Base-by-base conservation (phyloP, 495 filamentous ascomycete species). In the Penicillium manginii region DNA sequence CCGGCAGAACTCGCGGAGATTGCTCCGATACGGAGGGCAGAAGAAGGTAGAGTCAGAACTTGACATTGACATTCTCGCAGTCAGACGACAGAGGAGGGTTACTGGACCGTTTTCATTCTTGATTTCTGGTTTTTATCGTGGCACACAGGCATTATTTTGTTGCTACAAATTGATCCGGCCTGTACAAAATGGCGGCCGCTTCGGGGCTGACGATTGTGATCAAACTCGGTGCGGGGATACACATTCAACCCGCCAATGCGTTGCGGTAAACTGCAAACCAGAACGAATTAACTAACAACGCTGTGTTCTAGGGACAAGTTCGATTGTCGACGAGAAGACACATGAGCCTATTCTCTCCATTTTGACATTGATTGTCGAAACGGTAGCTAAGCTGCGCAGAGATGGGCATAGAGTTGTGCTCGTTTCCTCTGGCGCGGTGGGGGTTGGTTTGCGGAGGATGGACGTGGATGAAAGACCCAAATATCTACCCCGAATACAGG, bases 361-460 rank as follows among this genome's bases (percentile, higher is more conserved):
- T 55, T 76, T 98, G 51, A 90, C 88, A 52, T 75, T 90, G 50
- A 96, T 98, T 62, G 94, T 96, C 35, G 92, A 98, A 73, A 97
- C 96, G 5, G 92, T 90, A 3, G 87, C 92, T 12, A 86, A 83
- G 58, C 81, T 98, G 50, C 87, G 83, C 59, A 89, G 91, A 69
- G 90, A 96, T 86, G 96, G 96, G 14, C 92, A 98, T 68, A 88
- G 86, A 64, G 96, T 98, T 29, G 86, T 98, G 60, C 85, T 98
- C 63, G 96, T 98, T 52, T 98, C 94, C 9, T 98, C 94, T 0
- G 94, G 94, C 48, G 94, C 94, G 67, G 96, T 98, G 71, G 94
- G 92, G 35, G 90, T 98, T 59, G 94, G 92, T 15, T 79, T 98
- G 52, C 83, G 89, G 57, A 83, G 92, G 53, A 94, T 98, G 89